Evolutionary conservation across 1,284 basidiomycete genomes (phyloP).

Genomic region (Stereum hirsutum): DNA sequence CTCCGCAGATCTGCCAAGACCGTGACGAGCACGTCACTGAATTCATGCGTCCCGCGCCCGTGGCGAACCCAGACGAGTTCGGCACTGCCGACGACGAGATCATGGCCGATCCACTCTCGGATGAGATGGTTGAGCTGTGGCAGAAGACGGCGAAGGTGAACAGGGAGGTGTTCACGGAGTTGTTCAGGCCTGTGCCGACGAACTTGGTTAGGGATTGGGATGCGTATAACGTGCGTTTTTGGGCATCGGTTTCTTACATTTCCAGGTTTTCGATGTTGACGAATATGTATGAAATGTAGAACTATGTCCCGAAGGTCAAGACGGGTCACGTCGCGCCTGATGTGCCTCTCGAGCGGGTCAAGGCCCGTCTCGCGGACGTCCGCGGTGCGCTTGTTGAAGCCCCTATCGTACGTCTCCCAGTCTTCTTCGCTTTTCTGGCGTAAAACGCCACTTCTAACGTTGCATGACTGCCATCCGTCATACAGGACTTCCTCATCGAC

Average conservation of each 20-base stretch:
- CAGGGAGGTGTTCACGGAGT: slow-evolving; percentile 71
- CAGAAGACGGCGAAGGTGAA: slow-evolving; percentile 70
- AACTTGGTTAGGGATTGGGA: slow-evolving; percentile 74
- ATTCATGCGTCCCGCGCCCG: slow-evolving; percentile 77
- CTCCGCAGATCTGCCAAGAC: slow-evolving; percentile 40
- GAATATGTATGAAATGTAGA: slow-evolving; percentile 27
- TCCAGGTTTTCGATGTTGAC: slow-evolving; percentile 3
- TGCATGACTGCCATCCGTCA: background rate
- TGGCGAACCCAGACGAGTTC: slow-evolving; percentile 60
- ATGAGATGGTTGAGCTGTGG: slow-evolving; percentile 56
- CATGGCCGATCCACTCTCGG: slow-evolving; percentile 76
- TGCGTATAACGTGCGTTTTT: slow-evolving; percentile 58
- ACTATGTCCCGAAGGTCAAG: slow-evolving; percentile 68
- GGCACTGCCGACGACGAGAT: slow-evolving; percentile 45
- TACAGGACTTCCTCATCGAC: slow-evolving; percentile 74
- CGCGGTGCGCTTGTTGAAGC: slow-evolving; percentile 69
- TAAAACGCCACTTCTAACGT: background rate
- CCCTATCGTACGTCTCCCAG: slow-evolving; percentile 46
- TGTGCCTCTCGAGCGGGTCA: slow-evolving; percentile 56
- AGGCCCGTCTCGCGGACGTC: slow-evolving; percentile 64
- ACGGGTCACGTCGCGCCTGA: slow-evolving; percentile 74
- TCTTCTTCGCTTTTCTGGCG: background rate
- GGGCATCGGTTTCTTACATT: slow-evolving; percentile 1
- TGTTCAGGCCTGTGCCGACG: slow-evolving; percentile 78
- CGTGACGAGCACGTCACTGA: slow-evolving; percentile 34